phyloP scores from a whole-genome alignment of 2,329 filamentous ascomycete genomes.

The Fusarium pseudonygamai region DNA sequence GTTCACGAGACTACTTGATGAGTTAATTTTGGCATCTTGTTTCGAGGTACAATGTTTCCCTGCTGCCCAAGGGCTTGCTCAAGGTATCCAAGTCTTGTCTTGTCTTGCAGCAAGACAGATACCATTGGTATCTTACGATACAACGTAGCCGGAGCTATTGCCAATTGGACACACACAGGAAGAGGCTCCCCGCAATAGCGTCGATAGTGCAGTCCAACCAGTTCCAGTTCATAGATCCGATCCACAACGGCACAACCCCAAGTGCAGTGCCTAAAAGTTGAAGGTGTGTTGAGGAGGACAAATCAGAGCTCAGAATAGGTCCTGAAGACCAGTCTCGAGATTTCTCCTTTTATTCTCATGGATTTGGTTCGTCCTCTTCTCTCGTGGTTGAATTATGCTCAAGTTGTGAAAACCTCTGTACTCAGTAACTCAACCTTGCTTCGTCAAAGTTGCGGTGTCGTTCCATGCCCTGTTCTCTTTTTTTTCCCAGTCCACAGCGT shows the following conservation, averaged over 20 bases:
- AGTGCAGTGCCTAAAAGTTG: conserved; percentile 6
- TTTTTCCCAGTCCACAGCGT: background rate
- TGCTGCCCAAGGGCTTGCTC: background rate
- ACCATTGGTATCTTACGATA: conserved; percentile 19
- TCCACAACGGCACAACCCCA: conserved; percentile 28
- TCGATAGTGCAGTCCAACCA: conserved; percentile 29
- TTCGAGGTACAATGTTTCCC: background rate
- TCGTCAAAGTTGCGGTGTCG: conserved; percentile 34
- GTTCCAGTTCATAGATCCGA: conserved; percentile 30
- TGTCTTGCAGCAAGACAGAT: conserved; percentile 9
- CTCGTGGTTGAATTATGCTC: background rate
- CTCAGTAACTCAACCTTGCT: background rate
- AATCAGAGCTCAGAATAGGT: conserved; percentile 22
- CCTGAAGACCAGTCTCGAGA: background rate
- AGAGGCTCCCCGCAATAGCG: conserved; percentile 20
- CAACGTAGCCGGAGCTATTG: conserved; percentile 17
- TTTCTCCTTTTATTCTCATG: background rate
- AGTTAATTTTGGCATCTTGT: background rate
- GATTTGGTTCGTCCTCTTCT: background rate
- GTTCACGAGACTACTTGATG: background rate
- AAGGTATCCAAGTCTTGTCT: background rate
- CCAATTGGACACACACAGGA: conserved; percentile 16
- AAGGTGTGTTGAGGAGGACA: conserved; percentile 21
- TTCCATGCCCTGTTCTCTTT: conserved; percentile 7
- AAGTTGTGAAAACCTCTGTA: background rate